A percentile compares a stretch with the other conserved stretches of the same genome.
phyloP scores from a whole-genome alignment of 768 basidiomycete species.

The Lentinula sp. region DNA sequence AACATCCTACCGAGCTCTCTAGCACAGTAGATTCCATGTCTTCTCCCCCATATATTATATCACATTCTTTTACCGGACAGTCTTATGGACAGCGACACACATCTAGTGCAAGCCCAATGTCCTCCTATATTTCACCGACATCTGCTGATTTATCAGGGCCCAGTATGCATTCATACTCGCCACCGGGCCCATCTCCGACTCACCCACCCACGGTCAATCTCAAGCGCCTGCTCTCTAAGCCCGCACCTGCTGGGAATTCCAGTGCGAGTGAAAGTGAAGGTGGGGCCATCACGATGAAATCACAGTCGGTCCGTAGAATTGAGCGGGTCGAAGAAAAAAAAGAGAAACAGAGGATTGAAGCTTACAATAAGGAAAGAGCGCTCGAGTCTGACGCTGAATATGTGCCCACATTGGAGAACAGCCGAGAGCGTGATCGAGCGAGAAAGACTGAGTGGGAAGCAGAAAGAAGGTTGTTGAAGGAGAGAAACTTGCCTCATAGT shows the following conservation, averaged over 20 bases:
- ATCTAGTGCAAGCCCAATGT: background rate
- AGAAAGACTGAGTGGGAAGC: constrained; percentile 1
- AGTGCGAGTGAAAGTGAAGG: constrained; percentile 4
- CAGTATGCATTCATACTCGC: background rate
- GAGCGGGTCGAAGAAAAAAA: background rate
- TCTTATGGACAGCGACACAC: constrained; percentile 2
- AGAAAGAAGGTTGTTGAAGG: background rate
- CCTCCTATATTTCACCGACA: background rate
- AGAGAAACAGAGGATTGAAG: constrained; percentile 4
- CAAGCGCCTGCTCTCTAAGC: constrained; percentile 5
- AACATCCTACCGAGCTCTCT: background rate
- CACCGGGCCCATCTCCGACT: background rate
- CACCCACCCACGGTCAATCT: background rate
- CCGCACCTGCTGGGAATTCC: constrained; percentile 2
- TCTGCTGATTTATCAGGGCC: background rate
- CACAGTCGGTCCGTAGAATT: background rate
- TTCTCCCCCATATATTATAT: background rate
- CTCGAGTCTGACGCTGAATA: background rate
- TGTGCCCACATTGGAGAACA: background rate
- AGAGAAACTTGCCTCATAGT: background rate
- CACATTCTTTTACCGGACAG: background rate
- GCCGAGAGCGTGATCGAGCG: background rate
- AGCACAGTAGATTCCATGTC: too few species aligned
- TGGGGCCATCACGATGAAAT: background rate
- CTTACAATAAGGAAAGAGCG: background rate